Evolutionary conservation across 176 grass and related monocot genomes (phyloP), one percentile per base, ranked within the genome.

Genomic region (Oryza glaberrima): DNA sequence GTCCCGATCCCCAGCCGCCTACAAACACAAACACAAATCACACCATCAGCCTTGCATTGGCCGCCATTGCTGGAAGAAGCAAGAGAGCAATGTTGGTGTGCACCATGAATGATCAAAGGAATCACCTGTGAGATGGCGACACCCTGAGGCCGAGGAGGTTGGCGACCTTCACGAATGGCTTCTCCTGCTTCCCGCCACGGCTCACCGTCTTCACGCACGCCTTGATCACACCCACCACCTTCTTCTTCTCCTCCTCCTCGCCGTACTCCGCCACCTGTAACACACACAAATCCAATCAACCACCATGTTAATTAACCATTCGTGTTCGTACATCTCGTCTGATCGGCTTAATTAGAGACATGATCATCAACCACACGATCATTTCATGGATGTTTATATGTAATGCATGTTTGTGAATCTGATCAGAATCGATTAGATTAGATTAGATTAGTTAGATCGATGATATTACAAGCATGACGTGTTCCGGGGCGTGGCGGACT

Each of bases 381-480:
- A 54, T 16, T 19, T 19, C 3, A 40, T 54, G 51, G 19, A 54
- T 54, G 17, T 54, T 19, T 48, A 17, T 12, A 19, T 3, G 35
- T 36, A 36, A 46, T 46, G 20, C 41, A 5, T 7, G 5, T 67
- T 79, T 36, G 35, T 36, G 35, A 69, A 69, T 26, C 2, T 14
- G 9, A 14, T 51, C 22, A 6, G 65, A 7, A 43, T 34, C 19
- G 0, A 1, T 34, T 76, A 13, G 9, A 11, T 65, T 4, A 16
- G 43, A 1, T 34, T 76, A 38, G 13, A 0, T 76, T 79, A n/a
- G 13, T 35, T 70, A 14, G 30, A 28, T 15, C 23, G 17, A 23
- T 90, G 17, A 23, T 87, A 11, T 90, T 82, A 95, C 93, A 82
- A 95, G 79, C 90, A 95, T 92, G 76, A 95, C 80, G 48, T 95